Conservation (phyloP, 148 eudicot genomes). For the Dianthus caryophyllus region DNA sequence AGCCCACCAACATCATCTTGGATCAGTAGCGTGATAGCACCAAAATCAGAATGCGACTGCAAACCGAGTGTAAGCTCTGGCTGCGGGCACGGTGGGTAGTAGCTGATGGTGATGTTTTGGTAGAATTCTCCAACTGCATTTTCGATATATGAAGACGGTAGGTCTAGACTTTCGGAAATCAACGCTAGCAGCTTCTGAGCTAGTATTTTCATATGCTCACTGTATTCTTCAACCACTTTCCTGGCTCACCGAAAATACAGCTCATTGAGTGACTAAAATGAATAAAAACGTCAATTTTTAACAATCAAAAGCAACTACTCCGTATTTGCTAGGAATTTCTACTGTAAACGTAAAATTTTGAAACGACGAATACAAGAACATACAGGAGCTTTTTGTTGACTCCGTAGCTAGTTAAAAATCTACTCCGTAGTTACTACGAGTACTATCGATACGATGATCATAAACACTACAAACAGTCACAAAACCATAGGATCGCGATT, state of each 20-base stretch:
- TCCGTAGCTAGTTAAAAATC: no score
- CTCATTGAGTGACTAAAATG: background rate
- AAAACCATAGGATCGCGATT: no score
- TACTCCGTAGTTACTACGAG: no score
- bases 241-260: conserved; percentile 31
- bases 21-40: conserved; percentile 76
- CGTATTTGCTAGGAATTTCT: background rate
- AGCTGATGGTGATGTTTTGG: conserved; percentile 87
- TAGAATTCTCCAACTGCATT: conserved; percentile 76
- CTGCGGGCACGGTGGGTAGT: conserved; percentile 92
- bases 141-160: conserved; percentile 57
- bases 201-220: conserved; percentile 62
- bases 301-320: background rate
- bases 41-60: conserved; percentile 87
- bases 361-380: background rate
- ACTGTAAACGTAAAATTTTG: background rate
- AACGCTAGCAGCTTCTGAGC: conserved; percentile 65
- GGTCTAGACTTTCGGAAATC: conserved; percentile 77
- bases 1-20: conserved; percentile 93
- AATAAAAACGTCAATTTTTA: background rate
- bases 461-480: no score
- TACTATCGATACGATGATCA: no score
- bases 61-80: conserved; percentile 91
- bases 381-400: no score
- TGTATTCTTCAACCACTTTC: conserved; percentile 62